Evolutionary conservation across 2,329 filamentous ascomycete genomes (phyloP).

Genomic region (Orbilia brochopaga): DNA sequence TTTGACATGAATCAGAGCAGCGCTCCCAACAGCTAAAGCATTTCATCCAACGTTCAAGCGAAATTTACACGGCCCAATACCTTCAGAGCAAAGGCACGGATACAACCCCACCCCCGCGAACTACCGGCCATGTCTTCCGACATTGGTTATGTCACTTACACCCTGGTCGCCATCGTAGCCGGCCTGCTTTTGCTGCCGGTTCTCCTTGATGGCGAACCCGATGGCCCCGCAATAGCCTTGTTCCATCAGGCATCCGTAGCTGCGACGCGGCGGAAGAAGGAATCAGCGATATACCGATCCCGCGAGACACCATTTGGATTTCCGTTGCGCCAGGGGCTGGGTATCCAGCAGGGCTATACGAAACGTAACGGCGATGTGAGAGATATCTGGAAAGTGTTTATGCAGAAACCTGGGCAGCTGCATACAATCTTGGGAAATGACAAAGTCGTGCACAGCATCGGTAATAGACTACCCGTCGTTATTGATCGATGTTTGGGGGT

Average conservation of each 20-base stretch:
- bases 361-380: constrained; percentile 84
- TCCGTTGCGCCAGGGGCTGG: constrained; percentile 74
- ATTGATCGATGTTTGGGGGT: constrained; percentile 15
- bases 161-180: constrained; percentile 71
- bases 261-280: constrained; percentile 78
- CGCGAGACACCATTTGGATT: constrained; percentile 84
- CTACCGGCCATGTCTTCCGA: constrained; percentile 43
- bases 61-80: background rate
- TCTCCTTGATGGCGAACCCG: constrained; percentile 76
- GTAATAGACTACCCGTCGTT: constrained; percentile 11
- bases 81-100: background rate
- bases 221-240: constrained; percentile 89
- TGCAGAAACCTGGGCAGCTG: constrained; percentile 60
- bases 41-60: background rate
- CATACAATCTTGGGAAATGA: constrained; percentile 67
- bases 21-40: background rate
- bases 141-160: constrained; percentile 62
- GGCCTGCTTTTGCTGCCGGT: constrained; percentile 72
- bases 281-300: constrained; percentile 86
- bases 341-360: constrained; percentile 52
- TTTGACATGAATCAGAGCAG: background rate
- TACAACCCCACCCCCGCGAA: constrained; percentile 4
- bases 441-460: constrained; percentile 61
- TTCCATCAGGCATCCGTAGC: constrained; percentile 81
- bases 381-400: constrained; percentile 82